These are phyloP conservation scores for Pythium dissimile DNA, from an alignment of 352 stramenopile genomes.

Conservation along the genomic window DNA sequence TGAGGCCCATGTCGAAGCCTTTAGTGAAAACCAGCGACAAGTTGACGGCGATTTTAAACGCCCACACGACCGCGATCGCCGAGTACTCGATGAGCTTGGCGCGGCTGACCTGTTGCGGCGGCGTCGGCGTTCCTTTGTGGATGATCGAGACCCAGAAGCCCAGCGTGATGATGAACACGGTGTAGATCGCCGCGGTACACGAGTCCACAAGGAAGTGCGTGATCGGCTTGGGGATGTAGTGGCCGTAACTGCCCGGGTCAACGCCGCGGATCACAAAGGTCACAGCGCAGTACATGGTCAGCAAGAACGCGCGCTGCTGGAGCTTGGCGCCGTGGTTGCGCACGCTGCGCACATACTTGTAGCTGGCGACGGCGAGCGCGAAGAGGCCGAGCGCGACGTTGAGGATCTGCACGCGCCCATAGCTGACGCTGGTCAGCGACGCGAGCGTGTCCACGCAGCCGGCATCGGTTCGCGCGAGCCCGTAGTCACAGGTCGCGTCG, in stretches of 20 bases:
- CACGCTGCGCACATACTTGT: conserved; percentile 43
- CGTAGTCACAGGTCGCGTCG: conserved; percentile 47
- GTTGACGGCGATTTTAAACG: conserved; percentile 30
- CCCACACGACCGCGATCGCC: conserved; percentile 32
- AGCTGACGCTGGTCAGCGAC: conserved; percentile 29
- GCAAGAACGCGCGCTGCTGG: conserved; percentile 47
- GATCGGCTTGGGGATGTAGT: conserved; percentile 39
- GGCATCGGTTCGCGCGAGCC: conserved; percentile 32
- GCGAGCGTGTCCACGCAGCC: conserved; percentile 46
- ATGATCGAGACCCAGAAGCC: conserved; percentile 59
- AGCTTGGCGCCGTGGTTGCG: conserved; percentile 30
- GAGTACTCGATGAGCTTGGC: conserved; percentile 30
- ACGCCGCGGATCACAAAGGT: conserved; percentile 55
- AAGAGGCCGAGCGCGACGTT: conserved; percentile 41
- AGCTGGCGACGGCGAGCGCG: conserved; percentile 27
- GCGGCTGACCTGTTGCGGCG: conserved; percentile 25
- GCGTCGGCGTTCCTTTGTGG: conserved; percentile 32
- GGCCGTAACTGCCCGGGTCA: conserved; percentile 48
- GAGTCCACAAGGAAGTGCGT: conserved; percentile 46
- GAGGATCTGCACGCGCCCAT: conserved; percentile 33
- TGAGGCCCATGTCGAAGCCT: conserved; percentile 29
- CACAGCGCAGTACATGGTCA: conserved; percentile 42
- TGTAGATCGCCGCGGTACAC: conserved; percentile 57
- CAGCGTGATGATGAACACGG: conserved; percentile 55
- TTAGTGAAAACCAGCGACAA: conserved; percentile 32